Conservation (phyloP, 75 land plant genomes). For the Selaginella moellendorffii region DNA sequence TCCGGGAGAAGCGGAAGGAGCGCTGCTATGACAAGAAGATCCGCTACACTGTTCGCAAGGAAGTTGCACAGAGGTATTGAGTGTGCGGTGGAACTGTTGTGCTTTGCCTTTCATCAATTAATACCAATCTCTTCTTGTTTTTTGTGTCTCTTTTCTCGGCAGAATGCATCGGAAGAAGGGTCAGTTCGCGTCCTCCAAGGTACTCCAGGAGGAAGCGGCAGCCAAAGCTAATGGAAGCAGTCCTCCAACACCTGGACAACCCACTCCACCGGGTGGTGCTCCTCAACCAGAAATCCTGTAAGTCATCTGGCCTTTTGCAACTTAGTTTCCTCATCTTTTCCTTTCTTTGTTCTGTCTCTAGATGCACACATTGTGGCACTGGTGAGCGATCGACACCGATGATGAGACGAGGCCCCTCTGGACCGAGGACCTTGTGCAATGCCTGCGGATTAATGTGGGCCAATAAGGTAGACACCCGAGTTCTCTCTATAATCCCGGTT, state of each 20-base stretch:
- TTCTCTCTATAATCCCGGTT: background rate
- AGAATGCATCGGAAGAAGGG: constrained; percentile 85
- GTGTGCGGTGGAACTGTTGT: no score
- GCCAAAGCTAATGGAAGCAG: constrained; percentile 15
- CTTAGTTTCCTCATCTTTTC: background rate
- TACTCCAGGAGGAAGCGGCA: constrained; percentile 26
- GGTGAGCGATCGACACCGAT: constrained; percentile 61
- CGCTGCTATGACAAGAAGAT: constrained; percentile 83
- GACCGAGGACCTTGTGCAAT: constrained; percentile 75
- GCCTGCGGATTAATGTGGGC: constrained; percentile 92
- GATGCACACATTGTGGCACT: constrained; percentile 72
- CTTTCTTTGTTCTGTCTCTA: constrained; percentile 14
- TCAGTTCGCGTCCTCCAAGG: constrained; percentile 51
- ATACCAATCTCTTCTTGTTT: no score
- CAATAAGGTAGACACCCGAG: constrained; percentile 43
- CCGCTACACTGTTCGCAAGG: constrained; percentile 71
- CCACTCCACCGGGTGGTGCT: constrained; percentile 9
- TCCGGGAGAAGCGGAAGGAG: constrained; percentile 86
- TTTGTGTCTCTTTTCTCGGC: background rate
- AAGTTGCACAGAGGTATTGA: constrained; percentile 77
- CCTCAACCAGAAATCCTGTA: constrained; percentile 21
- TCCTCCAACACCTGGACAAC: constrained; percentile 19
- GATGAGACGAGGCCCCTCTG: constrained; percentile 80
- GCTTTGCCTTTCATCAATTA: no score
- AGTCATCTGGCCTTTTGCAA: background rate